Percentiles rank a stretch among this genome's conserved stretches.
These are phyloP conservation scores for Globisporangium solare DNA, from an alignment of 352 stramenopile genomes.

Conservation along the genomic window DNA sequence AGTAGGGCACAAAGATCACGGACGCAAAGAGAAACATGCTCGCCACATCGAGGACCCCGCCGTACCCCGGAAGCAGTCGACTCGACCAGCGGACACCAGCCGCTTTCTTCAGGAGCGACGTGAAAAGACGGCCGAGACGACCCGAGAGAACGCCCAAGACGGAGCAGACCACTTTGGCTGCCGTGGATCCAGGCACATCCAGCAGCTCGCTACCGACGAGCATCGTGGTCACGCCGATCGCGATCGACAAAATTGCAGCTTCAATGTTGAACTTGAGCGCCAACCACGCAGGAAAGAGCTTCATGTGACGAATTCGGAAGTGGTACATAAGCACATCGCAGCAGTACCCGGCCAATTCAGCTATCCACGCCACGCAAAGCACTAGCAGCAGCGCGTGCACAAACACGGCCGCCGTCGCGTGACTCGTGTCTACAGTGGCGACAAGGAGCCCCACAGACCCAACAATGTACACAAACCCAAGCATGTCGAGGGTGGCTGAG, in stretches of 20 bases:
- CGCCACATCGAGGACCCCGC: conserved; percentile 88
- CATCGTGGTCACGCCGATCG: conserved; percentile 29
- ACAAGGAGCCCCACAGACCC: conserved; percentile 30
- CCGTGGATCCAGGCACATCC: conserved; percentile 15
- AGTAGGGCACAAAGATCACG: conserved; percentile 44
- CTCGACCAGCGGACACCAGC: conserved; percentile 91
- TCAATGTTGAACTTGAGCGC: conserved; percentile 47
- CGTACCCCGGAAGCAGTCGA: conserved; percentile 90
- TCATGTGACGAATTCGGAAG: conserved; percentile 37
- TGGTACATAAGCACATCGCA: conserved; percentile 55
- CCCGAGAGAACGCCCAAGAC: conserved; percentile 60
- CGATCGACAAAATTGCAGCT: conserved; percentile 33
- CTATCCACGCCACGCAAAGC: conserved; percentile 38
- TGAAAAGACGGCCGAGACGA: conserved; percentile 89
- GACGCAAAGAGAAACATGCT: conserved; percentile 89
- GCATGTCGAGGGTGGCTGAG: conserved; percentile 26
- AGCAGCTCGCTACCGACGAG: conserved; percentile 28
- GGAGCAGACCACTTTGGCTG: conserved; percentile 7
- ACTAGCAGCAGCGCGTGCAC: conserved; percentile 36
- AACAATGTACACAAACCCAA: conserved; percentile 35
- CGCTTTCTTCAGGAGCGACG: conserved; percentile 91
- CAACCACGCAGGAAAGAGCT: conserved; percentile 36
- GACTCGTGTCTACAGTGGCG: conserved; percentile 39
- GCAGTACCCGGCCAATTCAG: conserved; percentile 36
- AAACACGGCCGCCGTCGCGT: conserved; percentile 21